phyloP scores from a whole-genome alignment of 1,284 basidiomycete species.

The Amylostereum areolatum region DNA sequence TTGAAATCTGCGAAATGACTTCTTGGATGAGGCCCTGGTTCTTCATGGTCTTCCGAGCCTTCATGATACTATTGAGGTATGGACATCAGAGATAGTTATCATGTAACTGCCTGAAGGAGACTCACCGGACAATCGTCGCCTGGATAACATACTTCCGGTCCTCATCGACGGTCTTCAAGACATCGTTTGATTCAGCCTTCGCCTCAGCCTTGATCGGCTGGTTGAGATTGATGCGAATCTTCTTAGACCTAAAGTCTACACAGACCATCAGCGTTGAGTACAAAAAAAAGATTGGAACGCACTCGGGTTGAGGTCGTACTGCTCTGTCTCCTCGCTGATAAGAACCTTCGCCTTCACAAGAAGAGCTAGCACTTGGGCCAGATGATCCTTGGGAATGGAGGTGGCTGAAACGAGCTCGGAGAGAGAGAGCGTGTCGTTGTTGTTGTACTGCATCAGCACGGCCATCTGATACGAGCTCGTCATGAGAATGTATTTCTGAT shows the following conservation, averaged over 20 bases:
- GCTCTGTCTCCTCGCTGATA: slow-evolving; percentile 78
- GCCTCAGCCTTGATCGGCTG: slow-evolving; percentile 92
- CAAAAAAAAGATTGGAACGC: slow-evolving; percentile 21
- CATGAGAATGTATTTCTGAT: slow-evolving; percentile 95
- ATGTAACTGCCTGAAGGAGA: neutral
- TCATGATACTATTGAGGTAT: slow-evolving; percentile 75
- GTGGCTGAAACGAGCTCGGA: slow-evolving; percentile 83
- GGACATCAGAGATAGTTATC: neutral
- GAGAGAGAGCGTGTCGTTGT: slow-evolving; percentile 77
- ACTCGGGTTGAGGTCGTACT: slow-evolving; percentile 94
- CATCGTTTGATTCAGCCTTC: slow-evolving; percentile 87
- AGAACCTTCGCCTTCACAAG: slow-evolving; percentile 90
- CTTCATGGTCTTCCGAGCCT: slow-evolving; percentile 96
- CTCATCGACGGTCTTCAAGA: slow-evolving; percentile 95
- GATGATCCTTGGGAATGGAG: slow-evolving; percentile 75
- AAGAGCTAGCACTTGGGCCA: slow-evolving; percentile 80
- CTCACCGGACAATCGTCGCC: slow-evolving; percentile 92
- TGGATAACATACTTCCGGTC: slow-evolving; percentile 97
- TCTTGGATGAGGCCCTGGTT: slow-evolving; percentile 93
- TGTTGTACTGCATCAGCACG: slow-evolving; percentile 92
- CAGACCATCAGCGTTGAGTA: slow-evolving; percentile 2
- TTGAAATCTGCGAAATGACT: slow-evolving; percentile 87
- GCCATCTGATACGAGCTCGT: slow-evolving; percentile 95
- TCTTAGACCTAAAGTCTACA: slow-evolving; percentile 93
- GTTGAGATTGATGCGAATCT: slow-evolving; percentile 93